Conservation (phyloP, 805 yeast genomes). For the Maudiozyma turicensis region DNA sequence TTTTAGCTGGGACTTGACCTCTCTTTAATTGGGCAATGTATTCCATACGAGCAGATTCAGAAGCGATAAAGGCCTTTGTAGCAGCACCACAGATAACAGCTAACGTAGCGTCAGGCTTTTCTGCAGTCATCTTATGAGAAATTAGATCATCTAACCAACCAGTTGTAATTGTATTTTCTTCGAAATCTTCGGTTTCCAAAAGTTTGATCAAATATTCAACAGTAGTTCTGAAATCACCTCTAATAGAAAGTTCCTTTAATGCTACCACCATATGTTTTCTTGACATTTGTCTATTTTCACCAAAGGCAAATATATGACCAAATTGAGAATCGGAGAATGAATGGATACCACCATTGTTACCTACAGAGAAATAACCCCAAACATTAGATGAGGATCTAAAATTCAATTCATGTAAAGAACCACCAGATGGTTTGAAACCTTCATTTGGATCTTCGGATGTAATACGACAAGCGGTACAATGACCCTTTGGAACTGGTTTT, state of each 20-base stretch:
- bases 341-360: constrained; percentile 93
- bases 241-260: constrained; percentile 84
- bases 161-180: constrained; percentile 92
- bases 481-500: constrained; percentile 93
- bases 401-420: constrained; percentile 90
- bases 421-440: constrained; percentile 98
- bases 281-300: constrained; percentile 95
- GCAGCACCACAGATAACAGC: constrained; percentile 98
- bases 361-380: constrained; percentile 99
- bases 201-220: constrained; percentile 93
- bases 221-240: constrained; percentile 98
- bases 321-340: constrained; percentile 97
- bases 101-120: constrained; percentile 83
- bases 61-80: constrained; percentile 80
- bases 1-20: constrained; percentile 90
- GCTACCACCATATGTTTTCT: constrained; percentile 99
- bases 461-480: constrained; percentile 97
- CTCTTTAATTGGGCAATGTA: constrained; percentile 74
- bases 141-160: constrained; percentile 98
- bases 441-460: constrained; percentile 99
- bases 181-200: constrained; percentile 93
- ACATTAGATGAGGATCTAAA: constrained; percentile 96
- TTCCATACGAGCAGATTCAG: constrained; percentile 58
- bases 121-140: constrained; percentile 87
- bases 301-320: constrained; percentile 98